Evolutionary conservation across 495 filamentous ascomycete genomes (phyloP).

Genomic region (Penicillium pulvis): DNA sequence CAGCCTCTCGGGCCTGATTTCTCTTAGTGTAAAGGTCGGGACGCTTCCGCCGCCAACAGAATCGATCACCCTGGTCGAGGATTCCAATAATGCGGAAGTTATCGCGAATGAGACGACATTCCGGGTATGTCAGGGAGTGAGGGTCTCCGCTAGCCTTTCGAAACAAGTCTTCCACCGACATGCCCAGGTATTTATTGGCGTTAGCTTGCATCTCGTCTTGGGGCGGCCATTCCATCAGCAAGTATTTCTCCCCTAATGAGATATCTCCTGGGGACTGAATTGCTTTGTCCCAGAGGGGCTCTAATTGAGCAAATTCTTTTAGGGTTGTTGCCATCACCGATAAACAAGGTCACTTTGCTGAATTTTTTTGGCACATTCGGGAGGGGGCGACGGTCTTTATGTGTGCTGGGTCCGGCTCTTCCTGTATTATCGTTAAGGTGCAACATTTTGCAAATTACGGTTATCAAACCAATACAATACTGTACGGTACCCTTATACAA

Average conservation of each 20-base stretch:
- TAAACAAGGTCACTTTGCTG: no score
- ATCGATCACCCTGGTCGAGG: no score
- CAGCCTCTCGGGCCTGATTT: no score
- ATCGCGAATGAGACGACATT: conserved; percentile 10
- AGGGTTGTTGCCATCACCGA: conserved; percentile 4
- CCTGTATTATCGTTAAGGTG: no score
- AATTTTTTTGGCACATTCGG: no score
- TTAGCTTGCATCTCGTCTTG: conserved; percentile 6
- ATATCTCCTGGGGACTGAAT: conserved; percentile 7
- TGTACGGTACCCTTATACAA: no score
- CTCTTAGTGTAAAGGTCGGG: no score
- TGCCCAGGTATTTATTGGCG: neutral
- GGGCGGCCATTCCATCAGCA: conserved; percentile 2
- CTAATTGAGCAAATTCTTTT: conserved; percentile 11
- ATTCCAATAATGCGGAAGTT: conserved; percentile 1
- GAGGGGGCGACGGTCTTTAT: no score
- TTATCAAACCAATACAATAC: no score
- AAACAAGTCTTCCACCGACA: conserved; percentile 3
- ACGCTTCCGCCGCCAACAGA: no score
- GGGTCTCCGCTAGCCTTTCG: neutral
- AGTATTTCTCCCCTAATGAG: conserved; percentile 4
- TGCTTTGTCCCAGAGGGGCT: conserved; percentile 15
- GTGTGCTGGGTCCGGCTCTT: neutral
- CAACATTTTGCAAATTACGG: no score
- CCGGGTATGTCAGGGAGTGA: conserved; percentile 10